Evolutionary conservation across 495 filamentous ascomycete genomes (phyloP).

Genomic region (Xylaria grammica): DNA sequence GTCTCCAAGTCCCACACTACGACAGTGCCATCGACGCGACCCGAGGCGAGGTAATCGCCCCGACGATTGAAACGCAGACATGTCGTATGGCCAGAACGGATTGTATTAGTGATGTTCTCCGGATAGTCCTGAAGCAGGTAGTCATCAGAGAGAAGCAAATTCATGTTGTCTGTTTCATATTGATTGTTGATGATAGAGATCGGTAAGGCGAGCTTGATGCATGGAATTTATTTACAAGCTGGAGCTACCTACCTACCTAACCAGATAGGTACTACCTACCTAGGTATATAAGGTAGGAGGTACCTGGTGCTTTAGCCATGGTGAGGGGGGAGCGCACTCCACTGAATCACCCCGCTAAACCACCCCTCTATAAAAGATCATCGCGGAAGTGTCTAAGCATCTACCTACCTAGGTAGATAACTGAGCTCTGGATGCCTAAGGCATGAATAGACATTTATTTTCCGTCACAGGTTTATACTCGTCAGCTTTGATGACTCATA

Average conservation of each 20-base stretch:
- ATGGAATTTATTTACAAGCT: too few relatives aligned
- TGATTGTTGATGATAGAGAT: background rate
- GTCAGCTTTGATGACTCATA: background rate
- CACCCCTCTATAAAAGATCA: constrained; percentile 1
- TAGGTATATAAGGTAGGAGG: background rate
- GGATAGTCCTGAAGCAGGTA: constrained; percentile 92
- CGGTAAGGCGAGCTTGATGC: background rate
- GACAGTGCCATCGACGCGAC: constrained; percentile 90
- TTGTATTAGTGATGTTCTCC: constrained; percentile 81
- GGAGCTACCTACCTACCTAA: constrained; percentile 9
- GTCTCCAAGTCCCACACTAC: constrained; percentile 98
- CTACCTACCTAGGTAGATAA: too few relatives aligned
- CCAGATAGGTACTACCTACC: background rate
- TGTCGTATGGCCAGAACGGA: constrained; percentile 72
- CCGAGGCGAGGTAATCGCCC: constrained; percentile 92
- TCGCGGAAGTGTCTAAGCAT: too few relatives aligned
- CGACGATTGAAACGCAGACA: constrained; percentile 88
- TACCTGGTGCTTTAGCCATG: too few relatives aligned
- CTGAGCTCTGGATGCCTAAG: too few relatives aligned
- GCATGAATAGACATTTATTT: too few relatives aligned
- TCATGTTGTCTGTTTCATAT: constrained; percentile 45
- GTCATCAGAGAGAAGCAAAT: constrained; percentile 57
- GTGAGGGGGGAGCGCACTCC: background rate
- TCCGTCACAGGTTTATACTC: too few relatives aligned
- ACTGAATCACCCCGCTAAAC: constrained; percentile 10